Evolutionary conservation across 2,329 filamentous ascomycete species (phyloP).

Genomic region (Pyricularia pennisetigena): DNA sequence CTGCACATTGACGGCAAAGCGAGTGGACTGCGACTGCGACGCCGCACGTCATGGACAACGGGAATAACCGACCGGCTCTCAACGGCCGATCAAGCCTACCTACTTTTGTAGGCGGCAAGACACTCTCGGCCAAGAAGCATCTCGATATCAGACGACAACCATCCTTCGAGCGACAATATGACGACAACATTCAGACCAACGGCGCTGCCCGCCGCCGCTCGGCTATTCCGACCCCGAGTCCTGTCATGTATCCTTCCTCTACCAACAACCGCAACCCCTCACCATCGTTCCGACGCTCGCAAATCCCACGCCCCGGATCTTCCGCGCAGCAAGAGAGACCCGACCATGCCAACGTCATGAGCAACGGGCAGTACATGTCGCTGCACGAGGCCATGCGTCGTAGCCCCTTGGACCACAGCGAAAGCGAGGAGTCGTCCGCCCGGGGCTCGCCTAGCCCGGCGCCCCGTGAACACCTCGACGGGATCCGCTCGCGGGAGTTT

Average conservation of each 20-base stretch:
- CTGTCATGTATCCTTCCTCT: background rate
- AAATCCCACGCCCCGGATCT: background rate
- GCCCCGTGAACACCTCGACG: conserved; percentile 20
- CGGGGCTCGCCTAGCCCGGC: conserved; percentile 42
- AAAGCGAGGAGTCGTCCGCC: conserved; percentile 21
- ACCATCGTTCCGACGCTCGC: background rate
- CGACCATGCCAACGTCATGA: background rate
- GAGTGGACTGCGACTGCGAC: background rate
- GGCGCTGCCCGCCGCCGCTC: background rate
- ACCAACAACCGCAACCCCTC: background rate
- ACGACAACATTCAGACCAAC: background rate
- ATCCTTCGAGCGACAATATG: background rate
- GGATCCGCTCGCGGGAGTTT: conserved; percentile 8
- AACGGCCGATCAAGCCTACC: conserved; percentile 24
- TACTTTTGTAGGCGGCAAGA: conserved; percentile 15
- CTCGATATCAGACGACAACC: background rate
- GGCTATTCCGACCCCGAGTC: background rate
- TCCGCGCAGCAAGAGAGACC: background rate
- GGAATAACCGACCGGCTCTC: background rate
- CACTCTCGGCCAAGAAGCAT: background rate
- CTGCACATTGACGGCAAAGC: background rate
- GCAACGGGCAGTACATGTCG: background rate
- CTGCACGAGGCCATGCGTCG: background rate
- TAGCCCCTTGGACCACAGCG: background rate
- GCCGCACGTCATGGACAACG: background rate